Base-by-base conservation (phyloP, 164 flowering plant species). In the Dillenia turbinata region DNA sequence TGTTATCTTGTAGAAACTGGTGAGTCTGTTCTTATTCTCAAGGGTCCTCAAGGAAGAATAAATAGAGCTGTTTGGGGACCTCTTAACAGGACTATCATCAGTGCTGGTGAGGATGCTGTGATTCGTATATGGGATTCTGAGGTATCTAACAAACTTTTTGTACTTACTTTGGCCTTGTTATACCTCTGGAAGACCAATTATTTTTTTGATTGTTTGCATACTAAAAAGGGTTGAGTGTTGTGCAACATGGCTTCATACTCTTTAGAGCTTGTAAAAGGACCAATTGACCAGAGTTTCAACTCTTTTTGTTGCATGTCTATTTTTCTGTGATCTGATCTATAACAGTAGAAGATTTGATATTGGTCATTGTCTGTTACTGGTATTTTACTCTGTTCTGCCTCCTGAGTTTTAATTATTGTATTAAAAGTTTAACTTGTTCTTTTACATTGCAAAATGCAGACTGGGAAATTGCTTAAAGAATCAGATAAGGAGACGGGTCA, bases 61-160 rank as follows among this genome's bases (percentile, higher is more conserved):
- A 85, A 81, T 47, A 83, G 96, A 77, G 96, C 98, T 72, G 88
- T 91, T 15, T 94, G 96, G 96, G 98, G 97, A 44, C 96, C 98
- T 7, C 65, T 94, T 52, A 94, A 94, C 75, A 70, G 50, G 62
- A 88, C 92, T 49, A 86, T 91, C 47, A 82, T 94, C 15, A 94
- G 97, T 77, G 89, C 67, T 62, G 98, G 98, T 54, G 98, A 94
- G 78, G 98, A 94, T 82, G 73, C 96, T 52, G 72, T 82, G 12
- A 47, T 93, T 67, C 94, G 98, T 57, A 73, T 90, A 10, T 93
- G 98, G 98, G 98, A 93, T 76, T 56, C 97, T 62, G 98, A 89
- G 90, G 98, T 88, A 67, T 10, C 54, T 66, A 10, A 12, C 53
- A 47, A 9, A 43, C 14, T 26, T 12, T 45, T 22, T 53, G 9